These are phyloP conservation scores for Calonectria henricotiae DNA, from an alignment of 2,329 filamentous ascomycete species.

Conservation along the genomic window DNA sequence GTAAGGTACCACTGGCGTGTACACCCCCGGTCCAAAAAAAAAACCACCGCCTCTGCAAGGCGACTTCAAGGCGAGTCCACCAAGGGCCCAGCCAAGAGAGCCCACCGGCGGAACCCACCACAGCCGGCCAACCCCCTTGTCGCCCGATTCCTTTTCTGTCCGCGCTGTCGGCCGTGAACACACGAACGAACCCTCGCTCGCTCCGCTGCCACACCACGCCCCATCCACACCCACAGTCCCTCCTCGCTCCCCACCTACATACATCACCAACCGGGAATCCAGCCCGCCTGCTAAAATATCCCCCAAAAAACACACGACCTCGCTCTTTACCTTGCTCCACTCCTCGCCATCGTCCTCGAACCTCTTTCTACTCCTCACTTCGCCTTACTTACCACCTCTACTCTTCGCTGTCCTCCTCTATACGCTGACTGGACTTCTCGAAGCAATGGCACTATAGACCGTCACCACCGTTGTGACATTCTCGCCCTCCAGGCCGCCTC, in stretches of 20 bases:
- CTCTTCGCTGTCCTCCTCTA: constrained; percentile 28
- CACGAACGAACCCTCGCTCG: constrained; percentile 38
- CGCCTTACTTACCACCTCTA: constrained; percentile 19
- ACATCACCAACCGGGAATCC: constrained; percentile 51
- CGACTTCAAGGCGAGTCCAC: constrained; percentile 24
- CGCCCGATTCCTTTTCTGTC: constrained; percentile 36
- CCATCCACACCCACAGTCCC: constrained; percentile 33
- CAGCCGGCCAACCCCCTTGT: constrained; percentile 31
- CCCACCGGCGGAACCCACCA: constrained; percentile 26
- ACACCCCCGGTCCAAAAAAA: constrained; percentile 29
- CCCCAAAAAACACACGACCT: constrained; percentile 51
- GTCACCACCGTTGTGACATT: constrained; percentile 50
- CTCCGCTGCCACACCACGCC: constrained; percentile 40
- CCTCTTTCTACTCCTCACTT: constrained; percentile 39
- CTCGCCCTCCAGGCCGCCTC: constrained; percentile 45
- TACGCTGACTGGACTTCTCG: constrained; percentile 32
- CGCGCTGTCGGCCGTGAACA: constrained; percentile 35
- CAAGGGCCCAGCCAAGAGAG: constrained; percentile 26
- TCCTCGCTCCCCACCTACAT: constrained; percentile 47
- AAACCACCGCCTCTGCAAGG: constrained; percentile 6
- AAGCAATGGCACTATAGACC: constrained; percentile 52
- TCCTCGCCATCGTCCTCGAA: constrained; percentile 44
- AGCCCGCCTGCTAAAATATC: constrained; percentile 49
- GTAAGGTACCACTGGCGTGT: constrained; percentile 36
- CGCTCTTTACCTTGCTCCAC: constrained; percentile 47